Conservation (phyloP, 306 rosid species). For the Gastrolobium bilobum region DNA sequence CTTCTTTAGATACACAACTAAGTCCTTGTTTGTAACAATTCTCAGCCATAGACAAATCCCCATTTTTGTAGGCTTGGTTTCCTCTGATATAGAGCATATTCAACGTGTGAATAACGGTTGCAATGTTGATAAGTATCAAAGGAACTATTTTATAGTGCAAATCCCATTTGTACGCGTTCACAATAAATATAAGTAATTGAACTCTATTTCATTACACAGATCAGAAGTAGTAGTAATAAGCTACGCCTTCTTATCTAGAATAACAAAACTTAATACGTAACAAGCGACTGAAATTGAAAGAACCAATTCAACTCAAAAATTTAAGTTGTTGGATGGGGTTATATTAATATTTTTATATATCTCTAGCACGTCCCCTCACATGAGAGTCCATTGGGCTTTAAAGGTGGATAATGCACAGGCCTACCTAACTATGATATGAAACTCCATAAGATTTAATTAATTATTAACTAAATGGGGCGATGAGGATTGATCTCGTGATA, state of each 20-base stretch:
- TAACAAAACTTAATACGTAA: conserved; percentile 31
- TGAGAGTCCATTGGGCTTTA: no score
- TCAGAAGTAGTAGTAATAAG: conserved; percentile 32
- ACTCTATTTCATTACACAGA: conserved; percentile 34
- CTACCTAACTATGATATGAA: no score
- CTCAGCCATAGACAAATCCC: conserved; percentile 88
- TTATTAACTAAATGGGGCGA: no score
- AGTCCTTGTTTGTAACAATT: conserved; percentile 86
- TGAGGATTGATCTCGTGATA: no score
- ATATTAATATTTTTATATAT: no score
- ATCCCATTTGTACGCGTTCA: conserved; percentile 21
- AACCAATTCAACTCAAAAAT: no score
- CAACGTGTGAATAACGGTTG: conserved; percentile 36
- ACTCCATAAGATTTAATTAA: no score
- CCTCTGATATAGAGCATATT: conserved; percentile 75
- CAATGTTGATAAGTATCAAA: conserved; percentile 43
- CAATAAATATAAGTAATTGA: conserved; percentile 14
- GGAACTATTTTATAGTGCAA: conserved; percentile 18
- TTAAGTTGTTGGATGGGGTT: no score
- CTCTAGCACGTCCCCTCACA: no score
- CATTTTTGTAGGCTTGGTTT: conserved; percentile 85
- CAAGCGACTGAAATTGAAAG: conserved; percentile 28
- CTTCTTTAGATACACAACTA: conserved; percentile 64
- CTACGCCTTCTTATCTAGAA: conserved; percentile 31
- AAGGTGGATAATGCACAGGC: no score